phyloP scores from a whole-genome alignment of 257 asterid species.

The Lithospermum erythrorhizon region DNA sequence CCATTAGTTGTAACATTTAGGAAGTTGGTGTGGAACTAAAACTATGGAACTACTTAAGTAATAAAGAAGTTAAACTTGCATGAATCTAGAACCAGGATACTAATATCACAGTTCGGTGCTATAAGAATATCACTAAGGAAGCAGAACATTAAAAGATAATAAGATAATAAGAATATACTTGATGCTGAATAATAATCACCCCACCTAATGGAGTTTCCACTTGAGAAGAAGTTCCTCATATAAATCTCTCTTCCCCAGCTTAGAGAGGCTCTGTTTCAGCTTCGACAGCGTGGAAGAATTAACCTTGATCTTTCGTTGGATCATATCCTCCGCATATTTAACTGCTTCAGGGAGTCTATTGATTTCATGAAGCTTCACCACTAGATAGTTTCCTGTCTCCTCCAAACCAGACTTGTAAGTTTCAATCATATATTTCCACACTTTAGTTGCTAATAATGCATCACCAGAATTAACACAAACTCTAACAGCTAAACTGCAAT shows the following conservation, averaged over 20 bases:
- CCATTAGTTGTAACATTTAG: too few species aligned
- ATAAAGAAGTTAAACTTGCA: too few species aligned
- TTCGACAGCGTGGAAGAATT: constrained; percentile 47
- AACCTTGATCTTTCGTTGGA: constrained; percentile 49
- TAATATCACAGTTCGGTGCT: too few species aligned
- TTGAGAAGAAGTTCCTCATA: constrained; percentile 55
- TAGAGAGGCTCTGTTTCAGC: constrained; percentile 49
- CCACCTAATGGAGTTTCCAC: constrained; percentile 37
- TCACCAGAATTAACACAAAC: constrained; percentile 33
- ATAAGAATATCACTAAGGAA: too few species aligned
- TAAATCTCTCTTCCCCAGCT: constrained; percentile 29
- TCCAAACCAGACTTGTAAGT: constrained; percentile 50
- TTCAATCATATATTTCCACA: constrained; percentile 59
- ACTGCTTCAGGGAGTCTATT: constrained; percentile 55
- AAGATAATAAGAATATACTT: too few species aligned
- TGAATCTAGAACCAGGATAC: too few species aligned
- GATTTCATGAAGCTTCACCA: constrained; percentile 41
- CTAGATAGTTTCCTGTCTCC: constrained; percentile 55
- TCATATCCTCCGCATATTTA: constrained; percentile 60
- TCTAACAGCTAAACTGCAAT: constrained; percentile 39
- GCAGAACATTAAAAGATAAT: too few species aligned
- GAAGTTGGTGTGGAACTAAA: too few species aligned
- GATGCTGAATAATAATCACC: neutral
- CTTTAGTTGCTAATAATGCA: constrained; percentile 38
- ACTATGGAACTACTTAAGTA: too few species aligned